Percentiles rank a stretch among this genome's conserved stretches.
These are phyloP conservation scores for Beauveria varroae DNA, from an alignment of 2,329 filamentous ascomycete species.

Conservation along the genomic window DNA sequence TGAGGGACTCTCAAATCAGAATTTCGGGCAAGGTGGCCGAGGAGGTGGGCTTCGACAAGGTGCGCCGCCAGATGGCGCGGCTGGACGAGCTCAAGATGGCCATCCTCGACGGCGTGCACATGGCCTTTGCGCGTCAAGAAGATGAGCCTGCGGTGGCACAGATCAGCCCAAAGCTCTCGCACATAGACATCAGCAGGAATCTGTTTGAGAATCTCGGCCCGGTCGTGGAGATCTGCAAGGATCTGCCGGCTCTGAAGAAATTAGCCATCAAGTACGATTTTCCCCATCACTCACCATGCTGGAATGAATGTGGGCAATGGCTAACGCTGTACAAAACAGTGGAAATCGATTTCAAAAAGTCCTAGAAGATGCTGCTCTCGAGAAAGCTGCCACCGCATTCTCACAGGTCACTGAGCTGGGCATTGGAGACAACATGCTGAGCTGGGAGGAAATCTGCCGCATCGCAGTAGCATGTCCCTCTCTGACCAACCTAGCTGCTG, in stretches of 20 bases:
- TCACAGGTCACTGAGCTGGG: slow-evolving; percentile 50
- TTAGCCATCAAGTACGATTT: slow-evolving; percentile 62
- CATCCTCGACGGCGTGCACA: slow-evolving; percentile 68
- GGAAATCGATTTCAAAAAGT: slow-evolving; percentile 61
- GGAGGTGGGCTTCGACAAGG: slow-evolving; percentile 93
- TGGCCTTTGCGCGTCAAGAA: slow-evolving; percentile 35
- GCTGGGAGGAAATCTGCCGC: slow-evolving; percentile 55
- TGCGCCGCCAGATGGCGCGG: slow-evolving; percentile 69
- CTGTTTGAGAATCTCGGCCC: slow-evolving; percentile 62
- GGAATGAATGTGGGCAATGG: not conserved
- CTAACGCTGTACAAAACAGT: slow-evolving; percentile 34
- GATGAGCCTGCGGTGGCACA: slow-evolving; percentile 34
- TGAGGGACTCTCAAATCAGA: slow-evolving; percentile 40
- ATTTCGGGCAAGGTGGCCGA: slow-evolving; percentile 80
- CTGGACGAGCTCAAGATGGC: slow-evolving; percentile 72
- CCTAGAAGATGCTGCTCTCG: slow-evolving; percentile 27
- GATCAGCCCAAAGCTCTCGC: slow-evolving; percentile 59
- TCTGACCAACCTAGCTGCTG: slow-evolving; percentile 43
- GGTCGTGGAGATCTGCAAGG: slow-evolving; percentile 62
- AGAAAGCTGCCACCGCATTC: slow-evolving; percentile 34
- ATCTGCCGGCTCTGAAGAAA: slow-evolving; percentile 57
- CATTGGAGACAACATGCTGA: slow-evolving; percentile 59
- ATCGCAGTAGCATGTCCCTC: slow-evolving; percentile 46
- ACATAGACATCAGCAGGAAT: slow-evolving; percentile 82
- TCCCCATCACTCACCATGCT: not conserved